Percentiles rank a stretch among this genome's conserved stretches.
Conservation (phyloP, 1,284 basidiomycete species). For the Kalmanozyma brasiliensis region DNA sequence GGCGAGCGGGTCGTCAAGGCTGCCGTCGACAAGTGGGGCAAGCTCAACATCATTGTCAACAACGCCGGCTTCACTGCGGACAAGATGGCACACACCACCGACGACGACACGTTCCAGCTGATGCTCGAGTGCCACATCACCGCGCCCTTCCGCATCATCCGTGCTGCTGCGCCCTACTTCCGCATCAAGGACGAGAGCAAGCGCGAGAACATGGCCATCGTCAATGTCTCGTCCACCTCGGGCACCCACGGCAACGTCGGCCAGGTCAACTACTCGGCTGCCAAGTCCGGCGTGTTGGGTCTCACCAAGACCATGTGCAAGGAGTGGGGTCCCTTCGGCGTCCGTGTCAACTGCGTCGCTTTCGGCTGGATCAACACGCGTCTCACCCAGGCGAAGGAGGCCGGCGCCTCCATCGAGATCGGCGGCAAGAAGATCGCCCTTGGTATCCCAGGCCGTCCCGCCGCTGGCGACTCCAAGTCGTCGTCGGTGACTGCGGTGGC, state of each 20-base stretch:
- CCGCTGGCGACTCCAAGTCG: conserved; percentile 76
- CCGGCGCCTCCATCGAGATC: conserved; percentile 79
- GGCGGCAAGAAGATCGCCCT: conserved; percentile 84
- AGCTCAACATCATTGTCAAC: conserved; percentile 74
- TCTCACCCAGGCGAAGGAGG: conserved; percentile 79
- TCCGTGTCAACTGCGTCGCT: conserved; percentile 78
- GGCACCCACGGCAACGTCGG: conserved; percentile 72
- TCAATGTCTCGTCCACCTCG: conserved; percentile 54
- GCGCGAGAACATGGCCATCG: conserved; percentile 74
- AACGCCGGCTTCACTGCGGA: conserved; percentile 89
- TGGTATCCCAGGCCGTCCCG: conserved; percentile 70
- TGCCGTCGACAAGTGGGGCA: conserved; percentile 72
- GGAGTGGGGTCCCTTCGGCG: conserved; percentile 85
- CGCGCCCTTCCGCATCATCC: conserved; percentile 80
- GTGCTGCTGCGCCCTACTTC: conserved; percentile 85
- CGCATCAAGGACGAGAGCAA: conserved; percentile 75
- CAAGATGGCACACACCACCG: conserved; percentile 84
- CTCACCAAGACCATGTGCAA: conserved; percentile 86
- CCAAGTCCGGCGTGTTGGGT: conserved; percentile 69
- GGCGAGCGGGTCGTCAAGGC: conserved; percentile 81
- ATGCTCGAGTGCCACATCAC: conserved; percentile 76
- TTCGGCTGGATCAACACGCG: conserved; percentile 79
- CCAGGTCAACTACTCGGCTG: conserved; percentile 78
- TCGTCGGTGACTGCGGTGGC: conserved; percentile 69
- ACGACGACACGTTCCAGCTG: conserved; percentile 82